Conservation (phyloP, 2,329 filamentous ascomycete genomes). For the Cladosporium sp. region DNA sequence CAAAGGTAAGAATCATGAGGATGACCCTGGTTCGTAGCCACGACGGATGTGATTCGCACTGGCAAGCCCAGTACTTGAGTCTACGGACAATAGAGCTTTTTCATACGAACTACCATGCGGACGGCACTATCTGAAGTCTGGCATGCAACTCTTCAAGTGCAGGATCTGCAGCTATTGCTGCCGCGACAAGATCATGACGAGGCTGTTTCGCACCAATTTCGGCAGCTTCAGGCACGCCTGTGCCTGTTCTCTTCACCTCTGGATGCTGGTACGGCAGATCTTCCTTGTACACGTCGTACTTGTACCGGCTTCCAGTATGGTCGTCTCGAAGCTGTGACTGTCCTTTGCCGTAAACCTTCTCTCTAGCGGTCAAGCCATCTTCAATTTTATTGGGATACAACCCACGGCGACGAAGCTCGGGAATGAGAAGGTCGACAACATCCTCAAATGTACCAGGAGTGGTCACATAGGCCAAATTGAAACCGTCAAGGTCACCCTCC, state of each 20-base stretch:
- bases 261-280: constrained; percentile 38
- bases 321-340: constrained; percentile 55
- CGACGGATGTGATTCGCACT: no score
- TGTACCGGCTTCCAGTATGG: constrained; percentile 57
- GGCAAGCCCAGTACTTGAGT: no score
- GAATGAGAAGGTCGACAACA: constrained; percentile 47
- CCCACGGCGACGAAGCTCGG: constrained; percentile 40
- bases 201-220: neutral
- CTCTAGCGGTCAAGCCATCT: constrained; percentile 31
- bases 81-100: no score
- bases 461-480: constrained; percentile 45
- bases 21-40: no score
- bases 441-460: constrained; percentile 52
- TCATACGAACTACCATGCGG: neutral
- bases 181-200: neutral
- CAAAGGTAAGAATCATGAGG: no score
- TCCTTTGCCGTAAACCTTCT: constrained; percentile 60
- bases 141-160: neutral
- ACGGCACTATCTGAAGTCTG: constrained; percentile 6
- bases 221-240: neutral
- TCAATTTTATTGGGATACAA: constrained; percentile 26
- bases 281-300: constrained; percentile 59
- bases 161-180: neutral
- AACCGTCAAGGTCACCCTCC: constrained; percentile 41
- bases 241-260: neutral